phyloP scores from a whole-genome alignment of 306 rosid genomes.

The Mimosa pudica region DNA sequence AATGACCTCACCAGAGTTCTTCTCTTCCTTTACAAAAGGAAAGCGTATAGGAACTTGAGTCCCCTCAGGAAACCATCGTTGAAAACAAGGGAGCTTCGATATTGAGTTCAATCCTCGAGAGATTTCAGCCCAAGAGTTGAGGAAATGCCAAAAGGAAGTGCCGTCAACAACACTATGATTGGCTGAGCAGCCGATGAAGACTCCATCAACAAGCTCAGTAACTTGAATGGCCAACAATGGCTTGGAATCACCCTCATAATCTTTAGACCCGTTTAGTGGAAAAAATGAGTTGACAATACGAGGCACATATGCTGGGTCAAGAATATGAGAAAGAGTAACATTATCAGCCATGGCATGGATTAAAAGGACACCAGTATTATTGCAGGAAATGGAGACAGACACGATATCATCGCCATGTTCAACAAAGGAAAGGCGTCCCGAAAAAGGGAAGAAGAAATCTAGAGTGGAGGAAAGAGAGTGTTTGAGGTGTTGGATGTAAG shows the following conservation, averaged over 20 bases:
- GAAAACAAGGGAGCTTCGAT: neutral
- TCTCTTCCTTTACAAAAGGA: neutral
- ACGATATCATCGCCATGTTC: neutral
- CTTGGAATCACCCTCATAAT: constrained; percentile 9
- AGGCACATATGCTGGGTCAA: constrained; percentile 19
- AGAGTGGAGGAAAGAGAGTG: constrained; percentile 40
- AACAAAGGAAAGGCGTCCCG: constrained; percentile 31
- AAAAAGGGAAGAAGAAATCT: constrained; percentile 35
- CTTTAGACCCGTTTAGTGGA: constrained; percentile 4
- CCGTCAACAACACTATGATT: constrained; percentile 32
- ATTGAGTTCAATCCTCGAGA: neutral
- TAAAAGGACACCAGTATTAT: constrained; percentile 35
- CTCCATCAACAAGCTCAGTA: constrained; percentile 38
- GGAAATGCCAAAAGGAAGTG: constrained; percentile 34
- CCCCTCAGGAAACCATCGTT: neutral
- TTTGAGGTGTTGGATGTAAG: constrained; percentile 9
- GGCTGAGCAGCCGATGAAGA: constrained; percentile 32
- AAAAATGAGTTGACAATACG: constrained; percentile 36
- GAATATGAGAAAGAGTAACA: constrained; percentile 28
- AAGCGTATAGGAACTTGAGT: constrained; percentile 1
- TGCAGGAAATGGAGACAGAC: constrained; percentile 36
- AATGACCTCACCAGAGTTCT: neutral
- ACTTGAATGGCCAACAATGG: constrained; percentile 40
- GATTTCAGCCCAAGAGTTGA: constrained; percentile 45
- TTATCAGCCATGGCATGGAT: constrained; percentile 33